Evolutionary conservation across 2,329 filamentous ascomycete species (phyloP).

Genomic region (Bipolaris zeicola): DNA sequence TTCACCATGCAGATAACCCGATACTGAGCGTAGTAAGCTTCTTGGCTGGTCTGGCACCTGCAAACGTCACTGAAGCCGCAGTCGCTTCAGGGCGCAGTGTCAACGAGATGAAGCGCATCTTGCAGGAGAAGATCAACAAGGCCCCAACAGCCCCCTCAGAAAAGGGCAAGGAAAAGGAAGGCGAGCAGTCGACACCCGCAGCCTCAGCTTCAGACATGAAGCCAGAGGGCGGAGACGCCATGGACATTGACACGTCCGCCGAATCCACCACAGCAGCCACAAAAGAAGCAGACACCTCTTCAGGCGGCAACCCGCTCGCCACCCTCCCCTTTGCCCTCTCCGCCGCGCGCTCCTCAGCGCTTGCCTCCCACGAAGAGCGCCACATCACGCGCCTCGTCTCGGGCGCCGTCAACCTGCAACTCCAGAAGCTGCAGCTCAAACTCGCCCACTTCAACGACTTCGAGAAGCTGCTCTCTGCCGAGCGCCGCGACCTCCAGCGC

Average conservation of each 20-base stretch:
- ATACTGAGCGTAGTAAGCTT: constrained; percentile 96
- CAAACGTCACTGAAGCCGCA: constrained; percentile 79
- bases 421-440: constrained; percentile 95
- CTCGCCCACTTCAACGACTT: constrained; percentile 96
- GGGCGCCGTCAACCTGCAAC: constrained; percentile 87
- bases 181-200: constrained; percentile 56
- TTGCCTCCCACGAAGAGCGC: constrained; percentile 94
- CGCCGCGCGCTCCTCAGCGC: constrained; percentile 81
- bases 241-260: constrained; percentile 62
- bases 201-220: constrained; percentile 55
- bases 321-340: constrained; percentile 85
- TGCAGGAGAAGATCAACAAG: constrained; percentile 78
- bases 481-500: constrained; percentile 89
- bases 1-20: constrained; percentile 92
- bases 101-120: constrained; percentile 78
- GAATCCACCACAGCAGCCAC: constrained; percentile 51
- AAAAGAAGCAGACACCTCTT: constrained; percentile 21
- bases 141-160: constrained; percentile 51
- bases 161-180: constrained; percentile 66
- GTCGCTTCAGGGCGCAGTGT: constrained; percentile 83
- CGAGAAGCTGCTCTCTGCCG: constrained; percentile 87
- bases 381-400: constrained; percentile 95
- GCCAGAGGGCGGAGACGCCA: constrained; percentile 60
- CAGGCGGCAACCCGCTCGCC: constrained; percentile 57
- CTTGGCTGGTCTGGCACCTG: constrained; percentile 87